Evolutionary conservation across 164 flowering plant genomes (phyloP), one percentile per base, ranked within the genome.

Genomic region (Stephania japonica): DNA sequence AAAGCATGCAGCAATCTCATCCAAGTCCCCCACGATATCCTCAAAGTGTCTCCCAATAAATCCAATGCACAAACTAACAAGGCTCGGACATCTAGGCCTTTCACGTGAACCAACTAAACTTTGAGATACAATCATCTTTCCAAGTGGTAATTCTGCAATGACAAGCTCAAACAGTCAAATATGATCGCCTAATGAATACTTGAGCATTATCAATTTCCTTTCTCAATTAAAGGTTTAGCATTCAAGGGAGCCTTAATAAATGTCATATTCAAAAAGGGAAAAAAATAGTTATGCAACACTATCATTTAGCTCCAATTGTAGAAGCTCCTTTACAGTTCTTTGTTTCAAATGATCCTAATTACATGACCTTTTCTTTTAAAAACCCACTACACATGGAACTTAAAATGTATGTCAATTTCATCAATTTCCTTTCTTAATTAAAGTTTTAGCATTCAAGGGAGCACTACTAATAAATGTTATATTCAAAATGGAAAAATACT

Each of bases 31-130:
- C 69, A 87, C 73, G 18, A 91, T 82, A 74, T 91, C 97, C 82
- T 91, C 94, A 69, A 93, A 83, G 81, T 90, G 90, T 82, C 78
- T 75, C 21, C 98, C 98, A 67, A 93, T 74, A 59, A 93, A 86
- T 71, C 90, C 89, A 65, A 93, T 79, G 70, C 98, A 93, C 78
- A 93, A 84, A 75, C 87, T 84, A 16, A 80, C 78, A 71, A 91
- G 79, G 72, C 84, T 85, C 6, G 87, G 87, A 68, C 82, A 76
- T 61, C 80, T 85, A 63, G 68, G 43, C 78, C 80, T 89, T 70
- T 67, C 69, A 72, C 70, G 26, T 0, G 63, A 84, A 72, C 87
- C 80, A 12, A 81, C 77, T 73, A 86, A 79, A 70, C 81, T 84
- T 11, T 86, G 88, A 69, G 78, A 77, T 65, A 80, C 80, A 67